Conservation (phyloP, 305 asterid genomes). For the Ilex paraguariensis region DNA sequence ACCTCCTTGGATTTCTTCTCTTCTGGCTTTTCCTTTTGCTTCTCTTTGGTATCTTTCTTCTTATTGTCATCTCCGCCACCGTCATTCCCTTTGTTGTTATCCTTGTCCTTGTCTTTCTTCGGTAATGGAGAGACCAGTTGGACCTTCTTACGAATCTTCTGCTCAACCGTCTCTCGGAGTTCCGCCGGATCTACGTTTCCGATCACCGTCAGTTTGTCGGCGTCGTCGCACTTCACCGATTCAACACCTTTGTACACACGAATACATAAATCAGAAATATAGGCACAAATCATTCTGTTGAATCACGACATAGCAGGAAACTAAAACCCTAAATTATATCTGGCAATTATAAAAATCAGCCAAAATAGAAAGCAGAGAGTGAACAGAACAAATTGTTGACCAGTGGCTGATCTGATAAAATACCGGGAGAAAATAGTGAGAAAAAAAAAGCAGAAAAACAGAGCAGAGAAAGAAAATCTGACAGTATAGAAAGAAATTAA, state of each 20-base stretch:
- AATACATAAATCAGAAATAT: neutral
- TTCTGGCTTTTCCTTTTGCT: slow-evolving; percentile 8
- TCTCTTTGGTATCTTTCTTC: slow-evolving; percentile 22
- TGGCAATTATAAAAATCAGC: neutral
- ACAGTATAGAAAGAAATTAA: neutral
- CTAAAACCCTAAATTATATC: neutral
- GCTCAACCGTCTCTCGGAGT: slow-evolving; percentile 58
- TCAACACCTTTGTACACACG: slow-evolving; percentile 50
- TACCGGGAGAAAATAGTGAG: neutral
- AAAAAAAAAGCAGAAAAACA: neutral
- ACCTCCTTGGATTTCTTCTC: slow-evolving; percentile 21
- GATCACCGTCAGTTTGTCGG: slow-evolving; percentile 51
- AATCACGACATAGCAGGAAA: neutral
- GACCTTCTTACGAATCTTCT: slow-evolving; percentile 55
- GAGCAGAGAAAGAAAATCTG: no score
- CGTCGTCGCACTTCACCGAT: slow-evolving; percentile 37
- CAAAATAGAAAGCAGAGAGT: neutral
- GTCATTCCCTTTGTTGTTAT: slow-evolving; percentile 11
- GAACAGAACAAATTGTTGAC: neutral
- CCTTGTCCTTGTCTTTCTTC: slow-evolving; percentile 26
- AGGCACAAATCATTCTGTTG: no score
- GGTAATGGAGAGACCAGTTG: slow-evolving; percentile 57
- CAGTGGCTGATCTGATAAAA: no score
- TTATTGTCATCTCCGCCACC: slow-evolving; percentile 25
- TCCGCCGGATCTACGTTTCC: slow-evolving; percentile 73